Base-by-base conservation (phyloP, 2,329 filamentous ascomycete species). In the Colletotrichum aenigma region DNA sequence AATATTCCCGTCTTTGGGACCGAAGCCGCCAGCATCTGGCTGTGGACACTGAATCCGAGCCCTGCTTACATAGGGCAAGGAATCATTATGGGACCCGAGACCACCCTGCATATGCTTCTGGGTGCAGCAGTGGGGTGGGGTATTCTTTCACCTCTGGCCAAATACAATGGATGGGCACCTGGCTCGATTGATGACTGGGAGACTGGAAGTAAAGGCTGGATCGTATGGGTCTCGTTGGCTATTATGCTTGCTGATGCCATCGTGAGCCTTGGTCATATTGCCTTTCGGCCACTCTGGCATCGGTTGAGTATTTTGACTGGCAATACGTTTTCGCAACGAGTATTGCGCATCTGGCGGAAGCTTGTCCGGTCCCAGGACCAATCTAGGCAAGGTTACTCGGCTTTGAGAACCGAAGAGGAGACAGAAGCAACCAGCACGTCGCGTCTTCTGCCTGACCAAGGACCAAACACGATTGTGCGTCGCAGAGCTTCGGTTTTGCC, bases 21-120 rank as follows among this genome's bases (percentile, higher is more conserved):
- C 1, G 85, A 90, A 3, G 90, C 97, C 8, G 96, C 96, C 0
- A 86, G 91, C 2, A 91, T 91, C 3, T 99, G 96, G 96, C 90
- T 98, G 1, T 99, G 97, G 97, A 97, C 95, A 1, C 87, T 99
- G 8, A 99, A 99, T 79, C 97, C 97, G 0, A 98, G 96, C 61
- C 93, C 98, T n/a, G 97, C 97, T 4, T 99, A 99, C 83, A 93
- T 98, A 30, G 97, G 97, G 0, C 97, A 99, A 85, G 97, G 97
- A 13, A 97, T 99, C 77, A 98, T 99, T 81, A 99, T 99, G 97
- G 97, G 97, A 0, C 95, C 96, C 6, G 94, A 95, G 52, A 99
- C 97, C 0, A 98, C 96, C 4, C 89, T 98, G 68, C 96, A 98
- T 80, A 99, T 99, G 97, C 90, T 98, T 1, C 86, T 98, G 4